phyloP scores from a whole-genome alignment of 345 rosid species.

The Theobroma cacao region DNA sequence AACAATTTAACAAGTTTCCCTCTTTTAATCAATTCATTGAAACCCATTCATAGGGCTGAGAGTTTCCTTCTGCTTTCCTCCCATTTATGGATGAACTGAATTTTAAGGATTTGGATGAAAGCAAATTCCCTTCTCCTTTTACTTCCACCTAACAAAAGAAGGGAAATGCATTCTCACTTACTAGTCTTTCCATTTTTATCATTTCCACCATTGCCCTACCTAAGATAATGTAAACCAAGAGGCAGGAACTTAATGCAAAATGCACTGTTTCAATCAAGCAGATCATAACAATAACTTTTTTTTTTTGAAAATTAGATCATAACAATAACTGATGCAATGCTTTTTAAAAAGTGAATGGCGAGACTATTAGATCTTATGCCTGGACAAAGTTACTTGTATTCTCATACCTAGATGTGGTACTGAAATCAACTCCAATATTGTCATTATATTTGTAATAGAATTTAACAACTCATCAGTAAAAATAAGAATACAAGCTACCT shows the following conservation, averaged over 20 bases:
- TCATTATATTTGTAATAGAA: neutral
- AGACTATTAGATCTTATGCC: neutral
- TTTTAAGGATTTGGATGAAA: neutral
- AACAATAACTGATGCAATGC: neutral
- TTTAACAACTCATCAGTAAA: neutral
- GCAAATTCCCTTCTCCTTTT: neutral
- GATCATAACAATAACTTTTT: neutral
- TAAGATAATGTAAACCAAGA: neutral
- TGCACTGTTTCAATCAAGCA: neutral
- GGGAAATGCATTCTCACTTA: neutral
- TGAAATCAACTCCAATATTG: neutral
- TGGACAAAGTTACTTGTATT: neutral
- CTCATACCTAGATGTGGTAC: neutral
- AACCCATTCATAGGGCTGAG: neutral
- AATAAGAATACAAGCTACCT: slow-evolving; percentile 40
- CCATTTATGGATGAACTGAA: neutral
- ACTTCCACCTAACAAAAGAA: neutral
- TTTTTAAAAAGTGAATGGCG: neutral
- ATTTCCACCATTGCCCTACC: neutral
- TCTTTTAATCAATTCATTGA: neutral
- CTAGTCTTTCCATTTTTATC: neutral
- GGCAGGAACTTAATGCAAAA: neutral
- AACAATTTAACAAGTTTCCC: neutral
- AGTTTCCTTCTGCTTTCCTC: neutral
- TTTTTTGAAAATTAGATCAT: no score